Conservation (phyloP, 1,139 yeast species). For the Yamadazyma epiphylla region DNA sequence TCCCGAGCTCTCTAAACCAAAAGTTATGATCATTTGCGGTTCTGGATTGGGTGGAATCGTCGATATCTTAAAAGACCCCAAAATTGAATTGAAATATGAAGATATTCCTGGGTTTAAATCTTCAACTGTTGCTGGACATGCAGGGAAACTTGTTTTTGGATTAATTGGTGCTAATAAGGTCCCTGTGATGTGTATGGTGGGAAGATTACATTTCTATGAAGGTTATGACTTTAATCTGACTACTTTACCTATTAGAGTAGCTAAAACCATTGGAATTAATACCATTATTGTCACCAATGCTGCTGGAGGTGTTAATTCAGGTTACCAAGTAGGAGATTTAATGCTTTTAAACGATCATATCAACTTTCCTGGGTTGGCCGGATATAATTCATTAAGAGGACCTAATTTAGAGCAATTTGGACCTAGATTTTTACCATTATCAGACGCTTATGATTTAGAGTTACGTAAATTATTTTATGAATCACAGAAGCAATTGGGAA, state of each 20-base stretch:
- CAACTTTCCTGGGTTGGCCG: slow-evolving; percentile 87
- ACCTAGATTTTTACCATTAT: slow-evolving; percentile 81
- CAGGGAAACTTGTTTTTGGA: slow-evolving; percentile 80
- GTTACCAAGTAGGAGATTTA: slow-evolving; percentile 76
- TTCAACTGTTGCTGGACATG: slow-evolving; percentile 90
- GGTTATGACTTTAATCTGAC: slow-evolving; percentile 81
- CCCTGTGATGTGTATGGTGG: slow-evolving; percentile 91
- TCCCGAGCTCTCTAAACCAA: slow-evolving; percentile 34
- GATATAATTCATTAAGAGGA: slow-evolving; percentile 84
- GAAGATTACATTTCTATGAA: slow-evolving; percentile 88
- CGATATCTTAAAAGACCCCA: slow-evolving; percentile 39
- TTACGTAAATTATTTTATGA: slow-evolving; percentile 58
- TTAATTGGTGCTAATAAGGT: slow-evolving; percentile 61
- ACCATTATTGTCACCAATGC: slow-evolving; percentile 84
- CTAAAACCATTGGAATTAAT: slow-evolving; percentile 58
- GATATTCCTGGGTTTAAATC: slow-evolving; percentile 76
- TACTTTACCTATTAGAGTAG: slow-evolving; percentile 80
- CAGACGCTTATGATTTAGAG: slow-evolving; percentile 83
- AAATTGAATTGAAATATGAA: slow-evolving; percentile 54
- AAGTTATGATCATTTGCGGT: slow-evolving; percentile 84
- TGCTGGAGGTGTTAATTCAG: slow-evolving; percentile 79
- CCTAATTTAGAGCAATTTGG: slow-evolving; percentile 79
- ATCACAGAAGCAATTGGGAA: slow-evolving; percentile 46
- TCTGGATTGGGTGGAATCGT: slow-evolving; percentile 92
- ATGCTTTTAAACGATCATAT: slow-evolving; percentile 90